These are phyloP conservation scores for Rhodofomes roseus DNA, from an alignment of 1,284 basidiomycete species.

Conservation along the genomic window DNA sequence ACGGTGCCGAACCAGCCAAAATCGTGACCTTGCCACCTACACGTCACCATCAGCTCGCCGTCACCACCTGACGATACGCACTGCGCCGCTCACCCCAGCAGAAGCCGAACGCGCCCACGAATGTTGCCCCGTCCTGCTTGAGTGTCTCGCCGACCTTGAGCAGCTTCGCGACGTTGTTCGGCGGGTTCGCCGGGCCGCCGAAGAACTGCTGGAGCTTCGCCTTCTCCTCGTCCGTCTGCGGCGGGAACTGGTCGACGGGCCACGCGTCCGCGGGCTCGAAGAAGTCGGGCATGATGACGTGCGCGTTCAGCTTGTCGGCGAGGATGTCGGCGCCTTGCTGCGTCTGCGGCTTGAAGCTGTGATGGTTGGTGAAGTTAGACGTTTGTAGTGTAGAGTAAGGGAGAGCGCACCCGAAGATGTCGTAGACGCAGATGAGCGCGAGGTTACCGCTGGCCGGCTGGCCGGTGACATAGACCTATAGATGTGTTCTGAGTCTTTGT, in stretches of 20 bases:
- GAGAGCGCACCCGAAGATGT: conserved; percentile 56
- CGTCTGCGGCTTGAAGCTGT: conserved; percentile 52
- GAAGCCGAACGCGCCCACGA: conserved; percentile 50
- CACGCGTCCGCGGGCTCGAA: conserved; percentile 53
- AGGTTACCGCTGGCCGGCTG: conserved; percentile 37
- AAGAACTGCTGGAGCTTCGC: conserved; percentile 52
- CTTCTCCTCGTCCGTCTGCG: conserved; percentile 47
- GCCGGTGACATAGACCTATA: conserved; percentile 50
- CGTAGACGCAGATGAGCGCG: conserved; percentile 57
- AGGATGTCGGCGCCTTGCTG: conserved; percentile 64
- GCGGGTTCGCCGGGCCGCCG: conserved; percentile 44
- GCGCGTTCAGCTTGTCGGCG: conserved; percentile 44
- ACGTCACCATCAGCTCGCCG: not conserved
- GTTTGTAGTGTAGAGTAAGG: conserved; percentile 13
- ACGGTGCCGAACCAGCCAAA: conserved; percentile 29
- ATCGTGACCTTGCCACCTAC: conserved; percentile 53
- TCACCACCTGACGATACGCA: not conserved
- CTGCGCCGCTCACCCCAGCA: conserved; percentile 48
- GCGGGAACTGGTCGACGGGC: conserved; percentile 49
- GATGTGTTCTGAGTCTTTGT: conserved; percentile 12
- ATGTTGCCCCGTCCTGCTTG: conserved; percentile 42
- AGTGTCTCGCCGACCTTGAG: conserved; percentile 42
- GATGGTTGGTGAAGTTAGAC: not conserved
- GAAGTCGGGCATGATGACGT: conserved; percentile 66
- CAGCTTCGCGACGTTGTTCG: conserved; percentile 41